These are phyloP conservation scores for Cytospora mali DNA, from an alignment of 2,329 filamentous ascomycete species.

Conservation along the genomic window DNA sequence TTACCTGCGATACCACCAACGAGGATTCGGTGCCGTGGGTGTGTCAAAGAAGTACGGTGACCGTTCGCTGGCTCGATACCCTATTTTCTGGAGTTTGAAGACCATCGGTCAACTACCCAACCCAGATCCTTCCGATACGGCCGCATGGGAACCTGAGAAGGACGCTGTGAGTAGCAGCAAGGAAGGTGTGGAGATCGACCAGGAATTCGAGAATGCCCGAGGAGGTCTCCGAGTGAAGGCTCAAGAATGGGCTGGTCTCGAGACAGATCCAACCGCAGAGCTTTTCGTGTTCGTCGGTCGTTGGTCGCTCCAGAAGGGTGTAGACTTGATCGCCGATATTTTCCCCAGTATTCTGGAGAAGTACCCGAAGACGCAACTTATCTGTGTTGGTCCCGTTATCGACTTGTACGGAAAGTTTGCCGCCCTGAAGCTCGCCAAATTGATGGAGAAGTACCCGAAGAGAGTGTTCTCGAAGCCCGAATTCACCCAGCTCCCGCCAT, in stretches of 20 bases:
- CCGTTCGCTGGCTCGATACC: conserved; percentile 65
- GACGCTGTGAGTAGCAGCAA: conserved; percentile 48
- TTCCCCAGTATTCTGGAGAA: conserved; percentile 63
- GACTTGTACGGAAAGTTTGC: conserved; percentile 69
- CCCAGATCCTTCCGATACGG: conserved; percentile 65
- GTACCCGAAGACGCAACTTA: conserved; percentile 60
- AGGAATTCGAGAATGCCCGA: conserved; percentile 56
- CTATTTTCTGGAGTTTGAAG: conserved; percentile 69
- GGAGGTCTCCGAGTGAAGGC: conserved; percentile 60
- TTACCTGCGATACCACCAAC: conserved; percentile 64
- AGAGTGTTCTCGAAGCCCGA: conserved; percentile 69
- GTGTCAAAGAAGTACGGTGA: conserved; percentile 70
- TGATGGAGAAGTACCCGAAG: conserved; percentile 67
- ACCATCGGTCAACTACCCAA: conserved; percentile 66
- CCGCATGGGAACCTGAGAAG: conserved; percentile 56
- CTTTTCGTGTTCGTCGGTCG: conserved; percentile 71
- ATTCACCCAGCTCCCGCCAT: conserved; percentile 67
- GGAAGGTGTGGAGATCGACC: conserved; percentile 55
- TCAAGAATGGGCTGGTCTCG: conserved; percentile 69
- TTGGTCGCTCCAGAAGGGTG: conserved; percentile 71
- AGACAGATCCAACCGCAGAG: conserved; percentile 63
- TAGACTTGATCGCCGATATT: conserved; percentile 68
- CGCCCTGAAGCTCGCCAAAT: conserved; percentile 61
- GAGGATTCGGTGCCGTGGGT: conserved; percentile 66
- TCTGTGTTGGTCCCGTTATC: conserved; percentile 65